Percentiles rank a stretch among this genome's conserved stretches.
phyloP scores from a whole-genome alignment of 768 basidiomycete species.

The Lactarius akahatsu region DNA sequence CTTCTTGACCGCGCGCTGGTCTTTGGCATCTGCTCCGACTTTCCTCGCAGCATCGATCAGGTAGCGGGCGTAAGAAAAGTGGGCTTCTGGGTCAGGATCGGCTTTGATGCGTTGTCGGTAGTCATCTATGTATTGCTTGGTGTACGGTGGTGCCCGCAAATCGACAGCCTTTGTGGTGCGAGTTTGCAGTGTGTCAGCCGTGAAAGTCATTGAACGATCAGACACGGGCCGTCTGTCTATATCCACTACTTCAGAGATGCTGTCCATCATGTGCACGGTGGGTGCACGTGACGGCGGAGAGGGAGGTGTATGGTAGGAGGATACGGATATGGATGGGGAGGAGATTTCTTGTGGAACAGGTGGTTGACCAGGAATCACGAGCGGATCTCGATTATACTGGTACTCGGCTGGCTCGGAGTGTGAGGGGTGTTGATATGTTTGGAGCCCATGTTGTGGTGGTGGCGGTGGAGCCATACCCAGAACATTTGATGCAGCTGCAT shows the following conservation, averaged over 20 bases:
- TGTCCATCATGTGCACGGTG: conserved; percentile 28
- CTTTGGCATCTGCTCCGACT: conserved; percentile 68
- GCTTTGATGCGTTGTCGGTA: conserved; percentile 96
- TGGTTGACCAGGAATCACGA: conserved; percentile 24
- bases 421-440: conserved; percentile 26
- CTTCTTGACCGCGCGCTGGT: conserved; percentile 83
- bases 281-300: conserved; percentile 24
- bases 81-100: conserved; percentile 97
- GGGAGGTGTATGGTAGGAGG: conserved; percentile 10
- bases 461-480: conserved; percentile 77
- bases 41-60: conserved; percentile 97
- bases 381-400: conserved; percentile 19
- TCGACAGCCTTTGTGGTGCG: conserved; percentile 80
- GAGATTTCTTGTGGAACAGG: conserved; percentile 16
- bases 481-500: conserved; percentile 77
- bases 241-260: conserved; percentile 42
- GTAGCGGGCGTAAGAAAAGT: conserved; percentile 98
- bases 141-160: conserved; percentile 80
- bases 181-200: conserved; percentile 56
- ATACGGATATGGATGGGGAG: conserved; percentile 5
- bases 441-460: conserved; percentile 35
- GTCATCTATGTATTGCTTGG: conserved; percentile 95
- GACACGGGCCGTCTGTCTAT: conserved; percentile 58
- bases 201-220: conserved; percentile 56
- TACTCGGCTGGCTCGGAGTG: conserved; percentile 9